A percentile compares a stretch with the other conserved stretches of the same genome.
These are phyloP conservation scores for Piper longum DNA, from an alignment of 164 flowering plant species.

Conservation along the genomic window DNA sequence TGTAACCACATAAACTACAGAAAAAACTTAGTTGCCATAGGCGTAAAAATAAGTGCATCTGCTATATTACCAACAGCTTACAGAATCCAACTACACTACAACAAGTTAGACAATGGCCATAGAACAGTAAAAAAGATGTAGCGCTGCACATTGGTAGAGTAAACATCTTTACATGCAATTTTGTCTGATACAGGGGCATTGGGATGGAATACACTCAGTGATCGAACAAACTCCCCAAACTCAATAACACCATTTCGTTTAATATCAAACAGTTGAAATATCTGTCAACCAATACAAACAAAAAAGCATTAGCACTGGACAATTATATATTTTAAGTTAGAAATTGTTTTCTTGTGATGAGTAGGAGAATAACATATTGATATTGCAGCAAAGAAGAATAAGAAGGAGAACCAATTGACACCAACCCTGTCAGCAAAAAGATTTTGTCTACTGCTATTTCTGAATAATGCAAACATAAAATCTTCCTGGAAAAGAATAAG, in stretches of 20 bases:
- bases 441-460: slow-evolving; percentile 34
- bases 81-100: neutral
- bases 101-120: too few relatives aligned
- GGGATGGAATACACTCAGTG: slow-evolving; percentile 70
- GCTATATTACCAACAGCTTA: too few relatives aligned
- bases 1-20: neutral
- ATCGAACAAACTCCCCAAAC: slow-evolving; percentile 80
- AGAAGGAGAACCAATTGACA: neutral
- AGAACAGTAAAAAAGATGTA: too few relatives aligned
- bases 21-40: neutral
- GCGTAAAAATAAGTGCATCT: too few relatives aligned
- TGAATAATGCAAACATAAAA: slow-evolving; percentile 61
- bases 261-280: slow-evolving; percentile 68
- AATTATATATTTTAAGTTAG: too few relatives aligned
- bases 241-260: slow-evolving; percentile 86
- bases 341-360: too few relatives aligned
- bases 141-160: too few relatives aligned
- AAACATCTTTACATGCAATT: slow-evolving; percentile 38
- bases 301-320: too few relatives aligned
- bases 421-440: slow-evolving; percentile 57
- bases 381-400: neutral
- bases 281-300: slow-evolving; percentile 21
- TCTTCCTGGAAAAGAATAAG: slow-evolving; percentile 44
- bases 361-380: too few relatives aligned
- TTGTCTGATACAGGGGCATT: slow-evolving; percentile 48